Conservation (phyloP, 164 flowering plant genomes). For the Vitis vinifera region DNA sequence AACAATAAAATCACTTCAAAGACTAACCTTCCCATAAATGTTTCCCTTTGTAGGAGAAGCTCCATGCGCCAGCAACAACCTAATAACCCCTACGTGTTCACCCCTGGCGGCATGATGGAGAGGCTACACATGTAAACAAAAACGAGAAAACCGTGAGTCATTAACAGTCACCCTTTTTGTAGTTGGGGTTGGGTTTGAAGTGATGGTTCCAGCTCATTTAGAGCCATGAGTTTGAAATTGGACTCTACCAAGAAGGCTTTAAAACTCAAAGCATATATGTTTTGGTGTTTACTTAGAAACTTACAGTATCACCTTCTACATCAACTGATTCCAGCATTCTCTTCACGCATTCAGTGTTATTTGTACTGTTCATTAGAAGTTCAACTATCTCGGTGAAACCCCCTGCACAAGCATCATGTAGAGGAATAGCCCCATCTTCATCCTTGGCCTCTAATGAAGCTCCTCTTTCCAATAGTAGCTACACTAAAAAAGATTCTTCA, state of each 20-base stretch:
- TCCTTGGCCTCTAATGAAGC: slow-evolving; percentile 75
- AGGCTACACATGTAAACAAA: slow-evolving; percentile 47
- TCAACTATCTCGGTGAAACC: slow-evolving; percentile 77
- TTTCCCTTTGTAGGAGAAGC: slow-evolving; percentile 65
- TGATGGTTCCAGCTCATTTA: neutral
- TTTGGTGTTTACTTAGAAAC: slow-evolving; percentile 17
- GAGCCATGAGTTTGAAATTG: neutral
- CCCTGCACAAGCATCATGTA: slow-evolving; percentile 97
- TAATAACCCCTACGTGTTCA: slow-evolving; percentile 62
- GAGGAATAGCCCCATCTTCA: slow-evolving; percentile 94
- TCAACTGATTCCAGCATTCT: slow-evolving; percentile 77
- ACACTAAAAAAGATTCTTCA: slow-evolving; percentile 6
- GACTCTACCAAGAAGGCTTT: neutral
- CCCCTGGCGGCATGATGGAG: slow-evolving; percentile 96
- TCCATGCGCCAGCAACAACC: slow-evolving; percentile 57
- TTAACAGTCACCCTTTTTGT: neutral
- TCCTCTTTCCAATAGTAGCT: slow-evolving; percentile 88
- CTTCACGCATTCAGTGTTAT: slow-evolving; percentile 36
- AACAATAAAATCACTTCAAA: neutral
- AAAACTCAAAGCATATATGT: neutral
- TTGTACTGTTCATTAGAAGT: slow-evolving; percentile 53
- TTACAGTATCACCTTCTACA: slow-evolving; percentile 86
- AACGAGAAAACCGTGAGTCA: neutral
- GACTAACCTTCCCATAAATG: slow-evolving; percentile 68
- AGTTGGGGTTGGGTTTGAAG: neutral